Percentiles rank a stretch among this genome's conserved stretches.
phyloP scores from a whole-genome alignment of 495 filamentous ascomycete genomes.

The Tuber melanosporum region DNA sequence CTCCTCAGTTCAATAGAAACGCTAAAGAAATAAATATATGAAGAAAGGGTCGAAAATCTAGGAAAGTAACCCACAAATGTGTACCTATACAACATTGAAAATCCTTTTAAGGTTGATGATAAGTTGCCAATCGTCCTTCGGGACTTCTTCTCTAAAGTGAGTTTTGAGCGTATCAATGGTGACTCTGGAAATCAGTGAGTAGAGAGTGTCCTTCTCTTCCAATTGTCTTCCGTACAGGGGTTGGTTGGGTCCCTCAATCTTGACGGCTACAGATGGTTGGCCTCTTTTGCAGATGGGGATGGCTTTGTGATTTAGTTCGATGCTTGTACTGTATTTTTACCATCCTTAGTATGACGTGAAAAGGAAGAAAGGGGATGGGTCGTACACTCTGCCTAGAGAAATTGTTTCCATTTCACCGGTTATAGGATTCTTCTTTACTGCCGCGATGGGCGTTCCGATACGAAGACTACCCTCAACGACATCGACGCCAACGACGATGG shows the following conservation, averaged over 20 bases:
- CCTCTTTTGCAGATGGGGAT: slow-evolving; percentile 87
- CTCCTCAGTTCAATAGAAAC: not conserved
- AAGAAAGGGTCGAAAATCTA: not conserved
- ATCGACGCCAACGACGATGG: slow-evolving; percentile 94
- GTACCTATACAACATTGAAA: slow-evolving; percentile 73
- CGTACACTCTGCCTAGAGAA: slow-evolving; percentile 88
- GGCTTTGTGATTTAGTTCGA: slow-evolving; percentile 96
- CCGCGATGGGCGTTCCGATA: slow-evolving; percentile 80
- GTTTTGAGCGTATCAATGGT: slow-evolving; percentile 95
- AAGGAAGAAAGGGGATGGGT: slow-evolving; percentile 31
- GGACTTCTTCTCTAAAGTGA: slow-evolving; percentile 83
- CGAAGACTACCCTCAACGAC: slow-evolving; percentile 80
- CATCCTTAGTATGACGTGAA: slow-evolving; percentile 12
- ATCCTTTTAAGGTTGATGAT: slow-evolving; percentile 89
- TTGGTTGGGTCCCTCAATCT: slow-evolving; percentile 94
- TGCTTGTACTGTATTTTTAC: slow-evolving; percentile 60
- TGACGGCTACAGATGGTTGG: slow-evolving; percentile 91
- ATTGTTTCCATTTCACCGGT: slow-evolving; percentile 79
- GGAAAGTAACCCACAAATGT: not conserved
- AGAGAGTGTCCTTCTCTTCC: slow-evolving; percentile 85
- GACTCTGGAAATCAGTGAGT: slow-evolving; percentile 74
- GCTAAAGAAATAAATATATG: not conserved
- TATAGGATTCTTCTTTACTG: slow-evolving; percentile 68
- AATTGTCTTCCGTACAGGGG: slow-evolving; percentile 91
- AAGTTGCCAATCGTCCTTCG: slow-evolving; percentile 85